Evolutionary conservation across 345 rosid genomes (phyloP).

Genomic region (Camelina neglecta): DNA sequence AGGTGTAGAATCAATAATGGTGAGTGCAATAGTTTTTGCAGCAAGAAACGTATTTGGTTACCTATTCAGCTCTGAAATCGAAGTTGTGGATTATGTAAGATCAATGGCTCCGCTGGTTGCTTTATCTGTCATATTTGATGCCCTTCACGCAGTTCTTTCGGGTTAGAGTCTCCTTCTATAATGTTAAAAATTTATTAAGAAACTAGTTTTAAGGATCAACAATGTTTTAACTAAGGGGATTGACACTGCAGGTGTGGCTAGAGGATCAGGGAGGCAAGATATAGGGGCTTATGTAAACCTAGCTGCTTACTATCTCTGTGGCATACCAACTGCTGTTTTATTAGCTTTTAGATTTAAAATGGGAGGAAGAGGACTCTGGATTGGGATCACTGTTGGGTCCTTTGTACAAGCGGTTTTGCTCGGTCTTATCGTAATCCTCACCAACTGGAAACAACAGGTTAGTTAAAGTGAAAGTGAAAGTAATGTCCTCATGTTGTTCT

Average conservation of each 20-base stretch:
- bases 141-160: conserved; percentile 39
- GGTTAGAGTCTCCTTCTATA: conserved; percentile 27
- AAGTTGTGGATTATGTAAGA: conserved; percentile 42
- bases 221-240: neutral
- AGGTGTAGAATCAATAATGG: conserved; percentile 36
- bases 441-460: conserved; percentile 50
- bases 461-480: conserved; percentile 14
- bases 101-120: conserved; percentile 39
- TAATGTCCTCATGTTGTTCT: neutral
- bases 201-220: neutral
- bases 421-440: conserved; percentile 31
- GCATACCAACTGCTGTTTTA: conserved; percentile 33
- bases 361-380: conserved; percentile 45
- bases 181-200: neutral
- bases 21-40: conserved; percentile 31
- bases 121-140: conserved; percentile 39
- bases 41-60: conserved; percentile 44
- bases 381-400: conserved; percentile 44
- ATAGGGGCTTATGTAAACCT: conserved; percentile 43
- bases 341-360: conserved; percentile 37
- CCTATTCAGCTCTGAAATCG: conserved; percentile 43
- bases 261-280: conserved; percentile 49
- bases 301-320: conserved; percentile 42
- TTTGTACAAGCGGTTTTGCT: conserved; percentile 39
- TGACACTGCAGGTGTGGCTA: conserved; percentile 41